Conservation (phyloP, 2,329 filamentous ascomycete genomes). For the Penicillium sp. region DNA sequence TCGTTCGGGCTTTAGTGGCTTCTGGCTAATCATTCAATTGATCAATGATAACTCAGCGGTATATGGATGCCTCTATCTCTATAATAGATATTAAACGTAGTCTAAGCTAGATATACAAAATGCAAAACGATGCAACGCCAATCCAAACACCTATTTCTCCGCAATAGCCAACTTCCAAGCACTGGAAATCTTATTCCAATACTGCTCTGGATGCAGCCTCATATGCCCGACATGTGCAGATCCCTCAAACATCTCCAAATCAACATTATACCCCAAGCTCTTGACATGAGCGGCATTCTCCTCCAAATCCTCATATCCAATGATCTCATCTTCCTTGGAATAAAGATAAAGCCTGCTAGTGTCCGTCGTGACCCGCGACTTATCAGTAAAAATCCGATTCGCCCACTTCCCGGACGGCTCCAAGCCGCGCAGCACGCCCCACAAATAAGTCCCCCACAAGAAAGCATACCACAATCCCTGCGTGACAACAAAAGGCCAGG, state of each 20-base stretch:
- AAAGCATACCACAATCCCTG: conserved; percentile 48
- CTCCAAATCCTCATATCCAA: conserved; percentile 24
- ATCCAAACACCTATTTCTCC: neutral
- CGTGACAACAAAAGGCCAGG: conserved; percentile 49
- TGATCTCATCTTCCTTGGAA: conserved; percentile 28
- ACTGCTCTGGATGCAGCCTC: conserved; percentile 53
- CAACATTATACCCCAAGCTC: conserved; percentile 49
- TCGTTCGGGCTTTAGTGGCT: too few relatives aligned
- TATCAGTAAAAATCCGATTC: conserved; percentile 18
- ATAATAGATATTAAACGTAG: neutral
- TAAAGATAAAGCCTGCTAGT: conserved; percentile 22
- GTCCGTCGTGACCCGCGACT: conserved; percentile 5
- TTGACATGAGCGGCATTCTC: conserved; percentile 21
- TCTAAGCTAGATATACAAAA: conserved; percentile 1
- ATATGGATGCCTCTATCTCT: neutral
- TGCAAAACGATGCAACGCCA: neutral
- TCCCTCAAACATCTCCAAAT: conserved; percentile 54
- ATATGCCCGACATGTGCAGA: conserved; percentile 62
- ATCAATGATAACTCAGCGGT: neutral
- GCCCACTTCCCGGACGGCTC: conserved; percentile 24
- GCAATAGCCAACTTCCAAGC: conserved; percentile 19
- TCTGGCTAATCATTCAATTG: too few relatives aligned
- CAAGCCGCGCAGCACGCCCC: conserved; percentile 11
- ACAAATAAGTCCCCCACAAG: conserved; percentile 38
- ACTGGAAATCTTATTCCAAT: conserved; percentile 47